Conservation (phyloP, 768 basidiomycete genomes). For the Artomyces pyxidatus region DNA sequence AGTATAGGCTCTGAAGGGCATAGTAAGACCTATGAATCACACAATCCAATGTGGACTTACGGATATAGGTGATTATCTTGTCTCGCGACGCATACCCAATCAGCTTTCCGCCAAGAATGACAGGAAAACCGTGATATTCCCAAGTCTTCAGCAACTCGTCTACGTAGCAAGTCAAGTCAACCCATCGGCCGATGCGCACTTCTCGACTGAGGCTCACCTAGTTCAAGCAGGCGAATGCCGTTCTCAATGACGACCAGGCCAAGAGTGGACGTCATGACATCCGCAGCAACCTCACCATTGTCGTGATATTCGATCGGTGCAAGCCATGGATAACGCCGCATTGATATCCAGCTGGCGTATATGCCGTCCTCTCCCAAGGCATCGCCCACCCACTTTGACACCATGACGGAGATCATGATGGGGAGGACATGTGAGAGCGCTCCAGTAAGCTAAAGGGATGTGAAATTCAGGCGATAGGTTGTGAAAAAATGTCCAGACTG, state of each 20-base stretch:
- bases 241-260: constrained; percentile 37
- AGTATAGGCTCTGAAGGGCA: constrained; percentile 17
- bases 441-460: constrained; percentile 49
- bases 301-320: constrained; percentile 59
- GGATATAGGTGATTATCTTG: constrained; percentile 33
- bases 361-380: constrained; percentile 63
- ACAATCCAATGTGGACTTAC: constrained; percentile 14
- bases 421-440: constrained; percentile 75
- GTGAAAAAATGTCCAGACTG: no score
- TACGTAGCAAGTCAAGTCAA: constrained; percentile 15
- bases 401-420: constrained; percentile 76
- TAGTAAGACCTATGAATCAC: no score
- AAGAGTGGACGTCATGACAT: constrained; percentile 48
- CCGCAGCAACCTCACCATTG: constrained; percentile 50
- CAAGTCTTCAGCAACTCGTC: constrained; percentile 34
- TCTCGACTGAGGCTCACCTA: constrained; percentile 28
- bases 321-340: constrained; percentile 65
- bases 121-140: constrained; percentile 58
- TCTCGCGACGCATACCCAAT: constrained; percentile 58
- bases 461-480: no score
- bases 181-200: not conserved
- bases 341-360: constrained; percentile 64
- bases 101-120: constrained; percentile 41
- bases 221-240: constrained; percentile 35
- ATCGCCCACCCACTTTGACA: constrained; percentile 70